These are phyloP conservation scores for Trichoderma asperellum DNA, from an alignment of 2,329 filamentous ascomycete species.

Conservation along the genomic window DNA sequence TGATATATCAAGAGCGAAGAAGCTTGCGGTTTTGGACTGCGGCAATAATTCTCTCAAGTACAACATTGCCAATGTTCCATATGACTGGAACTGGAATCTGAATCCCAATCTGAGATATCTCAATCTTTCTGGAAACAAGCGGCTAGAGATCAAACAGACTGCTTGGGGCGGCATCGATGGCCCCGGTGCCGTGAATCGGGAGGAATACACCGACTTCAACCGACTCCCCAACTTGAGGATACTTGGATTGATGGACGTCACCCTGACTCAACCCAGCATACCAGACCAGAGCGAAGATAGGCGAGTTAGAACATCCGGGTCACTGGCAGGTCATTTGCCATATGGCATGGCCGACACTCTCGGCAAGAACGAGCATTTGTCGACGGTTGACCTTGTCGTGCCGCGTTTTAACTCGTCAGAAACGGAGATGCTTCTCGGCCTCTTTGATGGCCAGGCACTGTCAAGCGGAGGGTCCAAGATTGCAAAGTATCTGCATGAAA, in stretches of 20 bases:
- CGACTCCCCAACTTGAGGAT: slow-evolving; percentile 82
- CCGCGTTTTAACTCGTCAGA: slow-evolving; percentile 89
- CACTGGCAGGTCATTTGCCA: slow-evolving; percentile 82
- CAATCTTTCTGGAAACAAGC: slow-evolving; percentile 95
- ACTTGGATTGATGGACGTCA: slow-evolving; percentile 96
- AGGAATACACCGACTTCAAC: slow-evolving; percentile 82
- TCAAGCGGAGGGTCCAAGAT: slow-evolving; percentile 91
- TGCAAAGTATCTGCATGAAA: slow-evolving; percentile 94
- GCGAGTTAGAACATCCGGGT: slow-evolving; percentile 95
- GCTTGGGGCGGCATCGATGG: slow-evolving; percentile 50
- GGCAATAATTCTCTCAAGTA: slow-evolving; percentile 96
- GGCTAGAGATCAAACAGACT: slow-evolving; percentile 82
- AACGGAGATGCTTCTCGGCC: slow-evolving; percentile 85
- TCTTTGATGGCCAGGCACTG: slow-evolving; percentile 93
- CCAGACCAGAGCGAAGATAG: slow-evolving; percentile 95
- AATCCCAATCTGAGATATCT: slow-evolving; percentile 94
- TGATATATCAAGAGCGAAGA: slow-evolving; percentile 91
- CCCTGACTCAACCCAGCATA: slow-evolving; percentile 87
- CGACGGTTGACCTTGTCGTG: slow-evolving; percentile 93
- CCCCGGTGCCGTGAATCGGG: slow-evolving; percentile 60
- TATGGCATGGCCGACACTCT: slow-evolving; percentile 98
- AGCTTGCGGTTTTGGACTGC: slow-evolving; percentile 88
- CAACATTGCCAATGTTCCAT: slow-evolving; percentile 98
- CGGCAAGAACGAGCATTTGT: slow-evolving; percentile 90
- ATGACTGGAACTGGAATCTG: slow-evolving; percentile 99